phyloP scores from a whole-genome alignment of 345 rosid species.

The Brassica nigra region DNA sequence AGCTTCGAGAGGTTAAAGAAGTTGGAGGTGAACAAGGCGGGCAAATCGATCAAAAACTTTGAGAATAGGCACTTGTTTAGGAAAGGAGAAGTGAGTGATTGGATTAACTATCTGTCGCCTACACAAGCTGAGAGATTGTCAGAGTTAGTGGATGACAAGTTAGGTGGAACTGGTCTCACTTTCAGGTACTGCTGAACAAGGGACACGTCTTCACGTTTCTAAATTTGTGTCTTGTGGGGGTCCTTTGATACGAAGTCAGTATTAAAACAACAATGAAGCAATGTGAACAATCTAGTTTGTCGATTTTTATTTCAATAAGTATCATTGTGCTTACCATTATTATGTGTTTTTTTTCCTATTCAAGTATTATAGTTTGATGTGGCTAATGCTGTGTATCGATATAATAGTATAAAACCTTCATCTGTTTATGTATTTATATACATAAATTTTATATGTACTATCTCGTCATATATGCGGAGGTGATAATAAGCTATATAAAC shows the following conservation, averaged over 20 bases:
- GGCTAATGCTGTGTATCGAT: too few relatives aligned
- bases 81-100: conserved; percentile 53
- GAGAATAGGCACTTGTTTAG: conserved; percentile 52
- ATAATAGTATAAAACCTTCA: too few relatives aligned
- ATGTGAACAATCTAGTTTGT: conserved; percentile 7
- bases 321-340: conserved; percentile 21
- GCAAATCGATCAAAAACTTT: conserved; percentile 47
- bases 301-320: conserved; percentile 1
- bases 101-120: conserved; percentile 48
- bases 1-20: conserved; percentile 55
- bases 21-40: conserved; percentile 48
- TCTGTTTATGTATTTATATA: too few relatives aligned
- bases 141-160: conserved; percentile 45
- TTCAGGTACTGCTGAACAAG: conserved; percentile 41
- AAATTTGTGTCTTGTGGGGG: background rate
- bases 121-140: conserved; percentile 45
- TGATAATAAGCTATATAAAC: too few relatives aligned
- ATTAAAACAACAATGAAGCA: conserved; percentile 11
- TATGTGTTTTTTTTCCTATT: background rate
- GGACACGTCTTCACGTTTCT: conserved; percentile 3
- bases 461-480: too few relatives aligned
- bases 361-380: too few relatives aligned
- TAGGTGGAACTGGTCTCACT: conserved; percentile 52
- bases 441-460: too few relatives aligned
- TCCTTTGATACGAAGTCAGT: background rate